Base-by-base conservation (phyloP, 2,329 filamentous ascomycete genomes). In the Cercospora berteroae region DNA sequence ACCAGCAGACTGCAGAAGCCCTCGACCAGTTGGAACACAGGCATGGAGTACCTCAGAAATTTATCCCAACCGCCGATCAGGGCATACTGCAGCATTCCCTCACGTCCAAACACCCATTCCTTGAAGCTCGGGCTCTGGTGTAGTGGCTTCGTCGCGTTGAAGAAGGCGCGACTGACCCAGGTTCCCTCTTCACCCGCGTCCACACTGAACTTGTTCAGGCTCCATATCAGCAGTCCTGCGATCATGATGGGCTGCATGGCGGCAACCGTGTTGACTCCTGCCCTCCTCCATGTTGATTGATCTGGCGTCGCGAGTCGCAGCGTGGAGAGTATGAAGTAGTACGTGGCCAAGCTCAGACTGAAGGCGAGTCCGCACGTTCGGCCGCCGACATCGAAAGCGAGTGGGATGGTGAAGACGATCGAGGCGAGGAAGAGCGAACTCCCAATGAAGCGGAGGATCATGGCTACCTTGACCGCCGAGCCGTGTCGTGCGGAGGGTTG, bases 301-400 rank as follows among this genome's bases (percentile, higher is more conserved):
- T 90, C 88, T n/a, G 94, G 92, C 0, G 94, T 96, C 13, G 89
- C 85, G 68, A 97, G 85, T 77, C 91, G 92, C 72, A 95, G 83
- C 70, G 88, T 83, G 65, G 93, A 97, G 81, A 95, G 93, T 79
- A 92, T 81, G 79, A 97, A 90, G 83, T 98, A 98, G 84, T 96
- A 98, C 75, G 87, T 85, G 74, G 94, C 94, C 64, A 98, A 87
- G 58, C 91, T 88, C 63, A 98, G 87, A 77, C 93, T 97, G 83
- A 96, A 98, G 70, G 93, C 94, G 77, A 99, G 86, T 67, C 95
- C 95, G 77, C 93, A 96, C 75, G 95, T 94, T 76, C 93, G 90
- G 70, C 95, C 95, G 78, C 95, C 95, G 76, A 98, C 94, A 87
- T 99, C 95, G 83, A 98, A 98, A 76, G 94, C 92, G 78, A 99